These are phyloP conservation scores for Paxillus ammoniavirescens DNA, from an alignment of 768 basidiomycete genomes.

Conservation along the genomic window DNA sequence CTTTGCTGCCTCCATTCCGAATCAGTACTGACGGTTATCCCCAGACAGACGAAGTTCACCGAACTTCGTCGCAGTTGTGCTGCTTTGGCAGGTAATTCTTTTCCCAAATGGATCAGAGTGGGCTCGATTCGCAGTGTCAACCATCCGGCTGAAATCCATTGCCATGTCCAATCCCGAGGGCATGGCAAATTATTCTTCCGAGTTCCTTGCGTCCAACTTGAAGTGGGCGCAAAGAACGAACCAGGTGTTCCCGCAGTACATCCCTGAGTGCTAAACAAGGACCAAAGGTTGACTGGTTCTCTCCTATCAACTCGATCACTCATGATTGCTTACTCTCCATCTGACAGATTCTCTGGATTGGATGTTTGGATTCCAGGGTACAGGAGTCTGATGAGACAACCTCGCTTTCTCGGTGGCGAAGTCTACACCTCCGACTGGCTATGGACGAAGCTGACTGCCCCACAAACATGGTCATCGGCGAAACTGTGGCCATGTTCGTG, in stretches of 20 bases:
- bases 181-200: not conserved
- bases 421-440: no score
- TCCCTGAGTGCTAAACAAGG: constrained; percentile 11
- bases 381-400: constrained; percentile 74
- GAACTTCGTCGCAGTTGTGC: no score
- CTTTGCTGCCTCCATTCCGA: no score
- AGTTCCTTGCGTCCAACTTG: constrained; percentile 11
- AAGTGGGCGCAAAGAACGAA: constrained; percentile 21
- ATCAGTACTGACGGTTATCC: no score
- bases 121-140: no score
- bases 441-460: no score
- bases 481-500: no score
- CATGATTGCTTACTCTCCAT: not conserved
- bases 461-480: no score
- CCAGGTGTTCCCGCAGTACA: constrained; percentile 22
- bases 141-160: not conserved
- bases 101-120: no score
- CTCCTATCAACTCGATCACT: not conserved
- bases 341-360: constrained; percentile 70
- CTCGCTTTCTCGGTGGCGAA: constrained; percentile 28
- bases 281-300: constrained; percentile 16
- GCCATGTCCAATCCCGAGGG: not conserved
- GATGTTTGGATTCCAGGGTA: constrained; percentile 82
- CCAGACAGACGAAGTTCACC: no score
- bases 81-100: no score